Evolutionary conservation across 768 basidiomycete species (phyloP).

Genomic region (Leccinum obscurum): DNA sequence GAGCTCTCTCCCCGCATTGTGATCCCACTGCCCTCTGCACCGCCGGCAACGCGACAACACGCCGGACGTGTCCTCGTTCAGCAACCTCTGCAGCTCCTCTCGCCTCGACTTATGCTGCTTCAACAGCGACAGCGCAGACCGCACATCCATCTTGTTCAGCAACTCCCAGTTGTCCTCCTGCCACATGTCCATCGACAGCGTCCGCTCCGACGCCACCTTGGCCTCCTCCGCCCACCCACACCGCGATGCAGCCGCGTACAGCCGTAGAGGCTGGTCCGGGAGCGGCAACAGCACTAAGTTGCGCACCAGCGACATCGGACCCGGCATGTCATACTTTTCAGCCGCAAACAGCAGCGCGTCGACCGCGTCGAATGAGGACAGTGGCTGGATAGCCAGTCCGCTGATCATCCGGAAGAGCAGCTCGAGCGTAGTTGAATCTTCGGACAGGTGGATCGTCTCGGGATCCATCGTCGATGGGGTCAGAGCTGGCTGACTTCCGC

Average conservation of each 20-base stretch:
- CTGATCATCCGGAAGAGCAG: slow-evolving; percentile 60
- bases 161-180: slow-evolving; percentile 43
- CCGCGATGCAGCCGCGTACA: slow-evolving; percentile 56
- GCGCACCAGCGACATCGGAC: slow-evolving; percentile 59
- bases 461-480: slow-evolving; percentile 16
- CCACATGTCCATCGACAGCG: slow-evolving; percentile 55
- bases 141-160: slow-evolving; percentile 41
- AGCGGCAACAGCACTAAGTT: slow-evolving; percentile 52
- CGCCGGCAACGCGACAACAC: too few relatives aligned
- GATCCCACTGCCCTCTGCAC: too few relatives aligned
- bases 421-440: slow-evolving; percentile 56
- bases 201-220: slow-evolving; percentile 51
- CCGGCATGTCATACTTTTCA: slow-evolving; percentile 72
- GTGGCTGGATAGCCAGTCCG: slow-evolving; percentile 51
- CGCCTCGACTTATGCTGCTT: too few relatives aligned
- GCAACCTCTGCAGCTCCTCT: too few relatives aligned
- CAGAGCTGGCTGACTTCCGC: slow-evolving; percentile 3
- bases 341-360: slow-evolving; percentile 61
- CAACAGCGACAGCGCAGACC: too few relatives aligned
- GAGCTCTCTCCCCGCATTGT: too few relatives aligned
- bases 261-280: slow-evolving; percentile 48
- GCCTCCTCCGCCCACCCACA: slow-evolving; percentile 62
- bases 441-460: slow-evolving; percentile 53
- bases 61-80: too few relatives aligned
- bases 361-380: slow-evolving; percentile 52